Evolutionary conservation across 2,329 filamentous ascomycete genomes (phyloP).

Genomic region (Aspergillus sp.): DNA sequence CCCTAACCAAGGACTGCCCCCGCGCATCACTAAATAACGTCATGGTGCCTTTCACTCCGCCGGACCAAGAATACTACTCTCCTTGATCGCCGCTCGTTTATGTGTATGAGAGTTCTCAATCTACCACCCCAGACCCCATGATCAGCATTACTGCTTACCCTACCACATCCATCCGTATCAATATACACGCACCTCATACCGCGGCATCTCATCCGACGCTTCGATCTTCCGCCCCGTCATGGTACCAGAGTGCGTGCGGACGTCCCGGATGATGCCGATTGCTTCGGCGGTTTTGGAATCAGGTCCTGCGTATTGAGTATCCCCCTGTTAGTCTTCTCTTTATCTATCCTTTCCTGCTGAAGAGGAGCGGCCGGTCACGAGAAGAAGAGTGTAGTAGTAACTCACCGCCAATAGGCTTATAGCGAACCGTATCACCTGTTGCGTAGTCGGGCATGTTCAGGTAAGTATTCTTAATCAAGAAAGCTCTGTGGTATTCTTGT

Average conservation of each 20-base stretch:
- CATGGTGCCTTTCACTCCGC: not conserved
- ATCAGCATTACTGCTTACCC: not conserved
- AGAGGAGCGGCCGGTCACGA: too few species aligned
- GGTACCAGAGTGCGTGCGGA: conserved; percentile 36
- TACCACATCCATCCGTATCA: not conserved
- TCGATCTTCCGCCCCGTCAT: conserved; percentile 41
- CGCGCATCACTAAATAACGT: too few species aligned
- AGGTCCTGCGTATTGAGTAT: conserved; percentile 30
- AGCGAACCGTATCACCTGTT: not conserved
- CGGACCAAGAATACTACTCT: conserved; percentile 1
- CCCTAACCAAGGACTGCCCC: too few species aligned
- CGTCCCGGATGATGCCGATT: conserved; percentile 39
- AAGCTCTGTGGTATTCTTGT: not conserved
- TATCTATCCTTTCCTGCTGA: too few species aligned
- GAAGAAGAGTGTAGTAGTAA: too few species aligned
- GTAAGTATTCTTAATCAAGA: too few species aligned
- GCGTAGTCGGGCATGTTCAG: not conserved
- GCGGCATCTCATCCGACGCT: conserved; percentile 22
- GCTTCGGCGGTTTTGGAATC: conserved; percentile 43
- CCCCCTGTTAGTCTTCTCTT: too few species aligned
- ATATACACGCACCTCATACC: not conserved
- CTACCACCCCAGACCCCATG: not conserved
- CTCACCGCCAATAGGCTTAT: not conserved
- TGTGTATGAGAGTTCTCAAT: not conserved
- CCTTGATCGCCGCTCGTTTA: not conserved